phyloP scores from a whole-genome alignment of 768 basidiomycete genomes.

The Termitomyces sp. region DNA sequence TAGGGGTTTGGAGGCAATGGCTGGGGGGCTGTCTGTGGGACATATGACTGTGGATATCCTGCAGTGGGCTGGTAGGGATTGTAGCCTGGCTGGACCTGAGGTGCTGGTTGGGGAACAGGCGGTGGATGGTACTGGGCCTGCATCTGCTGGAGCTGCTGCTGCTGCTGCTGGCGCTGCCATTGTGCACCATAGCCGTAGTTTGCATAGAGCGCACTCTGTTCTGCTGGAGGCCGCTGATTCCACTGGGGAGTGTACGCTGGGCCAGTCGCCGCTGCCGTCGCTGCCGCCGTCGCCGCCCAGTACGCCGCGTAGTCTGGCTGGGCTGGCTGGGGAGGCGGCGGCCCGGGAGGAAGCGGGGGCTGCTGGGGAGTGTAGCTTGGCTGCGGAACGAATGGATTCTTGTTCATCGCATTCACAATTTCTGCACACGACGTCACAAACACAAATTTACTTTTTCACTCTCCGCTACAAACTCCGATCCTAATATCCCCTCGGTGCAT shows the following conservation, averaged over 20 bases:
- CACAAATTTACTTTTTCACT: not conserved
- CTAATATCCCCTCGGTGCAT: constrained; percentile 45
- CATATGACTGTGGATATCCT: constrained; percentile 63
- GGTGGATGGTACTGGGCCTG: constrained; percentile 53
- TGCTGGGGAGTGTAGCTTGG: constrained; percentile 68
- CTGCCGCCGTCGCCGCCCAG: constrained; percentile 50
- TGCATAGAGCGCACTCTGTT: constrained; percentile 83
- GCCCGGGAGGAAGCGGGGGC: constrained; percentile 69
- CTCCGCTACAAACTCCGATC: constrained; percentile 13
- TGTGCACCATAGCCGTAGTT: constrained; percentile 89
- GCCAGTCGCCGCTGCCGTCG: constrained; percentile 72
- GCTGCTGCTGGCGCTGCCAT: constrained; percentile 65
- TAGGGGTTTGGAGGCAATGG: constrained; percentile 46
- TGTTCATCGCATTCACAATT: constrained; percentile 53
- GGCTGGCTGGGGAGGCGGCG: constrained; percentile 61
- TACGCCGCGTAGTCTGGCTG: not conserved
- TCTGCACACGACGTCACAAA: not conserved
- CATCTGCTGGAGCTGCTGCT: constrained; percentile 41
- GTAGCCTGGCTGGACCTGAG: constrained; percentile 59
- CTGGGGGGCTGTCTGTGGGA: constrained; percentile 57
- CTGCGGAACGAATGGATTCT: constrained; percentile 77
- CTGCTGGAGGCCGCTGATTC: constrained; percentile 67
- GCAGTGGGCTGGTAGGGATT: constrained; percentile 74
- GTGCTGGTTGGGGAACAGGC: constrained; percentile 52
- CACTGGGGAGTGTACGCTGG: constrained; percentile 71